Conservation (phyloP, 106 monocot genomes). For the Vanilla planifolia region DNA sequence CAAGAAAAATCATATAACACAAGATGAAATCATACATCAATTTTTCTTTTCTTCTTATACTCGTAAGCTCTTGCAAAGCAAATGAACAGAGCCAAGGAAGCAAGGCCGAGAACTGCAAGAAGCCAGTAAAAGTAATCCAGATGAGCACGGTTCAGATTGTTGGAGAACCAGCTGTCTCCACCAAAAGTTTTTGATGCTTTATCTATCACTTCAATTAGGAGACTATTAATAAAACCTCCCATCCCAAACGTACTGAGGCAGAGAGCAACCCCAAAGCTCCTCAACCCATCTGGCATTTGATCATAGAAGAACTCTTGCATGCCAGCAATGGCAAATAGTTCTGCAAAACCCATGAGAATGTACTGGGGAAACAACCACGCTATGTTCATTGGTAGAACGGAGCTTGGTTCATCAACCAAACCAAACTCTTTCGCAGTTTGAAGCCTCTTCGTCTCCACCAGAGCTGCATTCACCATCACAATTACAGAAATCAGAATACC, state of each 20-base stretch:
- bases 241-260: conserved; percentile 3
- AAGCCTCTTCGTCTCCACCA: conserved; percentile 9
- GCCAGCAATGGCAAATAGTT: not conserved
- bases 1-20: no score
- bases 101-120: conserved; percentile 3
- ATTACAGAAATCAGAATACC: not conserved
- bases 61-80: not conserved
- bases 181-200: not conserved
- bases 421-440: not conserved
- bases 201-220: not conserved
- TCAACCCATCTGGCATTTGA: not conserved
- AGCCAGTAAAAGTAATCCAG: conserved; percentile 16
- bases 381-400: conserved; percentile 1
- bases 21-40: no score
- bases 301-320: conserved; percentile 9
- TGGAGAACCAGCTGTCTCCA: conserved; percentile 9
- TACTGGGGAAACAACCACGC: conserved; percentile 7
- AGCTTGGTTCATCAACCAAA: not conserved
- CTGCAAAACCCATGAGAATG: not conserved
- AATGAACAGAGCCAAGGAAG: not conserved
- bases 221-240: not conserved
- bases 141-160: conserved; percentile 15
- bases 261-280: not conserved
- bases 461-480: not conserved
- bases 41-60: conserved; percentile 11